Evolutionary conservation across 169 alveolate species (phyloP).

Genomic region (Besnoitia besnoiti): DNA sequence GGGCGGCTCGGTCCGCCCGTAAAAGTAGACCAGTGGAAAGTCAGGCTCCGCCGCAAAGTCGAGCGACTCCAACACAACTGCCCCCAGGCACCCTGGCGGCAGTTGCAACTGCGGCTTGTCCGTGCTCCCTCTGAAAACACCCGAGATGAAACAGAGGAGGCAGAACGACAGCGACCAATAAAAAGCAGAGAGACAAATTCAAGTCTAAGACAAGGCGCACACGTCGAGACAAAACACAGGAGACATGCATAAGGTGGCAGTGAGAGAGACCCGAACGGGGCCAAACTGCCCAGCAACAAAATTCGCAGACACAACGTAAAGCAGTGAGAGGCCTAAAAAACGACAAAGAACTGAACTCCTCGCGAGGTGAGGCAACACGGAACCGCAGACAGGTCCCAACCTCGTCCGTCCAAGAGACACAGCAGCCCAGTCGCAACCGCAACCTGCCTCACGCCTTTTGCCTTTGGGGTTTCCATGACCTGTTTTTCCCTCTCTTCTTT

Average conservation of each 20-base stretch:
- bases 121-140: slow-evolving; percentile 75
- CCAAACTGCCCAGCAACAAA: too few relatives aligned
- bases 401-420: too few relatives aligned
- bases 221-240: too few relatives aligned
- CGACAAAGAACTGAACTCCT: too few relatives aligned
- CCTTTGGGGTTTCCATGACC: background rate
- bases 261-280: too few relatives aligned
- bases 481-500: background rate
- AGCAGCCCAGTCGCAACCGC: background rate
- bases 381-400: too few relatives aligned
- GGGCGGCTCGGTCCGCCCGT: slow-evolving; percentile 81
- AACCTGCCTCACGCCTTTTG: background rate
- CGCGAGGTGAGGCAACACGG: too few relatives aligned
- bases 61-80: slow-evolving; percentile 63
- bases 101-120: slow-evolving; percentile 80
- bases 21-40: slow-evolving; percentile 81
- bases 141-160: background rate
- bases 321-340: too few relatives aligned
- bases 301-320: too few relatives aligned
- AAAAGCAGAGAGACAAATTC: background rate
- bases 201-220: too few relatives aligned
- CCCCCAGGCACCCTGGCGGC: slow-evolving; percentile 82
- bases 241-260: background rate
- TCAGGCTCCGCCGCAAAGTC: slow-evolving; percentile 66
- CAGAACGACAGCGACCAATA: background rate